These are phyloP conservation scores for Gaultheria prostrata DNA, from an alignment of 148 eudicot genomes.

Conservation along the genomic window DNA sequence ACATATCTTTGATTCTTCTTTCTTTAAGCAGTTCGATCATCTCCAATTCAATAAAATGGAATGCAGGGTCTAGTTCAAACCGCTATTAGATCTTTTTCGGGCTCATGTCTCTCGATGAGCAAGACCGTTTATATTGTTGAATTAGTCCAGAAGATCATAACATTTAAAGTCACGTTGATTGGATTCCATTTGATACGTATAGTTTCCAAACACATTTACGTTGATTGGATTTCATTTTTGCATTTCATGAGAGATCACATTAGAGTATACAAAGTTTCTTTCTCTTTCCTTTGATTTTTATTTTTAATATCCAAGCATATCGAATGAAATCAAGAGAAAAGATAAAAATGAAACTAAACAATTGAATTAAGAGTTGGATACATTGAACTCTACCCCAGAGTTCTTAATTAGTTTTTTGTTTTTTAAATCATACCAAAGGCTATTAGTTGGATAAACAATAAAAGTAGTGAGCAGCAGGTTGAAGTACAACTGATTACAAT, in stretches of 20 bases:
- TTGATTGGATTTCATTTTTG: background rate
- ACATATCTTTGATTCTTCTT: too few species aligned
- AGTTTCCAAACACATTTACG: too few species aligned
- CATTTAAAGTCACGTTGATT: too few species aligned
- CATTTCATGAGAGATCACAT: background rate
- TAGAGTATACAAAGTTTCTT: background rate
- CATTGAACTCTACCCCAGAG: background rate
- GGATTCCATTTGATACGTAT: too few species aligned
- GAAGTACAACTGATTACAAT: background rate
- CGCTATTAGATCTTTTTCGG: too few species aligned
- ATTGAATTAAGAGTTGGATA: background rate
- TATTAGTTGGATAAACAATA: background rate
- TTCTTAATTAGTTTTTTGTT: background rate
- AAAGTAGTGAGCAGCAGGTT: background rate
- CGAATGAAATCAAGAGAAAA: constrained; percentile 5
- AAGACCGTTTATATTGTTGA: too few species aligned
- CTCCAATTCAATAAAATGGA: too few species aligned
- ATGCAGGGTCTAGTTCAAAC: too few species aligned
- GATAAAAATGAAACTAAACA: background rate
- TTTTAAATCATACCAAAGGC: background rate
- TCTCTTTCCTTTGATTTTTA: background rate
- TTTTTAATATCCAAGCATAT: background rate
- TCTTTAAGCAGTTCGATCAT: too few species aligned
- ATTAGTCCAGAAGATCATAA: too few species aligned
- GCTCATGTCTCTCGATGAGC: too few species aligned